Base-by-base conservation (phyloP, 345 rosid species). In the Aethionema arabicum region DNA sequence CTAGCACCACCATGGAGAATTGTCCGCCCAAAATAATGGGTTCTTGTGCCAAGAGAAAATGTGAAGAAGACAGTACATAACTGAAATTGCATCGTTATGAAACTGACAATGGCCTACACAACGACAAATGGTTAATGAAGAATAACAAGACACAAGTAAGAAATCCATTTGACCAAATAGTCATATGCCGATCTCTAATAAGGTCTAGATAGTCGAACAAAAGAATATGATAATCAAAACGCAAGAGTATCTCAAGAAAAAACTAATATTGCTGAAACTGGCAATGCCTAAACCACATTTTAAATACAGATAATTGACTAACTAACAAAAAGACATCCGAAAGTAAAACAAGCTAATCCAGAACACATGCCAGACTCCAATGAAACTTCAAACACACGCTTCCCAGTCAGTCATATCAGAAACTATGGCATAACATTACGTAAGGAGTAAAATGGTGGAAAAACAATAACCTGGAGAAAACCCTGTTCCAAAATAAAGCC, bases 1-100 rank as follows among this genome's bases (percentile, higher is more conserved):
- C 91, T 79, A 39, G 97, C 99, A 67, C 99, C 97, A 46, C 99
- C 99, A 78, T 93, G 99, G 69, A 93, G 97, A 66, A 93, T 80
- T 45, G 99, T 85, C 56, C 96, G 85, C 55, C 99, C 99, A 70
- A 90, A 93, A 68, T 93, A 93, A 79, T 93, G 99, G 15, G 99
- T 85, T 77, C 68, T 82, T 27, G 99, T 93, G 69, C 97, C 97
- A 73, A 93, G 78, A 44, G 99, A 93, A 75, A 93, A 93, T 62
- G 99, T 93, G 83, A 93, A 93, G 79, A 90, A 93, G 77, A 93
- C 97, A 11, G 99, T 80, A 65, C 96, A 90, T 47, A 93, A 90
- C 72, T 93, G 97, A 68, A 93, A 72, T 66, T 93, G 99, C 99
- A 93, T 93, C 32, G 99, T 90, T 47, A 82, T 48, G 72, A 93